Percentiles rank a stretch among this genome's conserved stretches.
These are phyloP conservation scores for Ochetophila trinervis DNA, from an alignment of 306 rosid species.

Conservation along the genomic window DNA sequence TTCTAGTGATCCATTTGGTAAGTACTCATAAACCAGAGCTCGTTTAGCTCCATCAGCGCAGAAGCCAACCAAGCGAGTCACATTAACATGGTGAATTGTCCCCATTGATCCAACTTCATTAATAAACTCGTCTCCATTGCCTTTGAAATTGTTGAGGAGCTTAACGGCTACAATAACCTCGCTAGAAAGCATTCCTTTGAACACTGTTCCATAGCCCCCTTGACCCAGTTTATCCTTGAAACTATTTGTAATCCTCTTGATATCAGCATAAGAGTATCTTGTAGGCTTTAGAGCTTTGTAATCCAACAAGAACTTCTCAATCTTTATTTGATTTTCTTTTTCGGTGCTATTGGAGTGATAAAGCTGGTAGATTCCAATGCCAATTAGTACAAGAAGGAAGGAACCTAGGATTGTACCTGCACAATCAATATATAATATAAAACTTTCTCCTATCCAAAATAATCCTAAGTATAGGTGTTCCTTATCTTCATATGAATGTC, in stretches of 20 bases:
- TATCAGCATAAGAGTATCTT: slow-evolving; percentile 29
- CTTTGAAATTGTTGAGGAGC: too few species aligned
- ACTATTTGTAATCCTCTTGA: slow-evolving; percentile 33
- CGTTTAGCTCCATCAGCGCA: too few species aligned
- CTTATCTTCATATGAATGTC: too few species aligned
- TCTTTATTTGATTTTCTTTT: slow-evolving; percentile 17
- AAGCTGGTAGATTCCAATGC: too few species aligned
- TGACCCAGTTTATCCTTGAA: slow-evolving; percentile 31
- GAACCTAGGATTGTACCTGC: too few species aligned
- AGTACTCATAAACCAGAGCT: too few species aligned
- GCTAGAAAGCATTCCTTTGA: background rate
- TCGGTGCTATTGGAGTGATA: too few species aligned
- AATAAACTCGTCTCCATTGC: background rate
- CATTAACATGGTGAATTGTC: background rate
- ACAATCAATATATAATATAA: too few species aligned
- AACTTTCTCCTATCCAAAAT: too few species aligned
- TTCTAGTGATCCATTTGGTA: background rate
- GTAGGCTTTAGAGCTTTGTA: slow-evolving; percentile 25
- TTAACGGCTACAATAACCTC: background rate
- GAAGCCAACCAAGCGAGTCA: too few species aligned
- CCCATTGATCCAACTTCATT: background rate
- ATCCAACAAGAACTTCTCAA: slow-evolving; percentile 16
- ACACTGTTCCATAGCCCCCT: slow-evolving; percentile 1
- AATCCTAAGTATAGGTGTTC: too few species aligned
- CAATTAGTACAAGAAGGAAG: too few species aligned